Evolutionary conservation across 202 grass and related monocot species (phyloP), one percentile per base, ranked within the genome.

Genomic region (Carex arenaria): DNA sequence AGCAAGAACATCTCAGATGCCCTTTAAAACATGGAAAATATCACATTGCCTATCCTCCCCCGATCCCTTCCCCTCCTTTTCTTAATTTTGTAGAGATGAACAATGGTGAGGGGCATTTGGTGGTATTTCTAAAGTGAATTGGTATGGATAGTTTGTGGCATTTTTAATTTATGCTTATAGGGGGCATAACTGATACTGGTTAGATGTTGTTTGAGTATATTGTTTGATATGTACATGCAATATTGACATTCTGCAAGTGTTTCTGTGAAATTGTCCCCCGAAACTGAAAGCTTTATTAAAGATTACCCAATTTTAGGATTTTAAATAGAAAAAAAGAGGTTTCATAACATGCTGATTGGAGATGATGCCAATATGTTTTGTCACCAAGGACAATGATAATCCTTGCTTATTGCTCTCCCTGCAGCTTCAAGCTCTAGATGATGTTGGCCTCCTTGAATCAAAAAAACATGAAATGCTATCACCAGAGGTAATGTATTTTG

Each of bases 361-460:
- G 13, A 42, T 68, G 32, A 74, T 30, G 18, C 71, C 71, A 31
- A 55, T 75, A 55, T 32, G 72, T 10, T 18, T 13, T 15, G 26
- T 20, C 53, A 74, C 45, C 49, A 18, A 5, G 23, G 14, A 47
- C 45, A 31, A 5, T 75, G 49, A 30, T 75, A 54, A 75, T 75
- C 23, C 71, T 75, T 54, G 47, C 4, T 74, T 76, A 56, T 76
- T 76, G 23, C 51, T 86, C 49, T 87, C 5, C 28, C 38, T 93
- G 82, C 65, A 97, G 94, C 85, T 97, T 65, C 80, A 94, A 82
- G 82, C 87, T 79, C 87, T 94, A 80, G 85, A 93, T 83, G 67
- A 87, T 89, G 20, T 90, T 84, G 90, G 89, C 60, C 87, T 87
- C 74, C 7, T 87, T 85, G 92, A 93, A 90, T 20, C 83, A 18